A percentile compares a stretch with the other conserved stretches of the same genome.
Evolutionary conservation across 495 filamentous ascomycete genomes (phyloP).

Genomic region (Xylaria venustula): DNA sequence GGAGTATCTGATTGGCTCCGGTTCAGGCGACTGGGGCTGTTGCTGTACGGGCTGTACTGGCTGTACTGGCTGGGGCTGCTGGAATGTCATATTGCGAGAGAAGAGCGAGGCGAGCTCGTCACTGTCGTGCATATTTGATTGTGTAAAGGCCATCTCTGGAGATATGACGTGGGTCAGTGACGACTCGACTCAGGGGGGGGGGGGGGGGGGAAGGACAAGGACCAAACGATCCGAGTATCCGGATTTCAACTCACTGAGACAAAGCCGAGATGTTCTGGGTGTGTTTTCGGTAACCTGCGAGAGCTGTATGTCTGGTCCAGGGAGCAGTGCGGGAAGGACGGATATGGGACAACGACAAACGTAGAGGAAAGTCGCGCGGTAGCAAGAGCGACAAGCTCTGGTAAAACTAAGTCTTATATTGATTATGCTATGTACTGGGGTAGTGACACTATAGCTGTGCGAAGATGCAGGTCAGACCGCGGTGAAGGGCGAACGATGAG

Average conservation of each 20-base stretch:
- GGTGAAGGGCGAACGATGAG: background rate
- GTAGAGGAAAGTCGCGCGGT: conserved; percentile 26
- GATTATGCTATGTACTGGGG: conserved; percentile 54
- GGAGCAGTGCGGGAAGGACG: conserved; percentile 16
- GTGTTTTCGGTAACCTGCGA: conserved; percentile 13
- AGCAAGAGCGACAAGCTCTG: conserved; percentile 30
- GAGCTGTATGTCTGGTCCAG: conserved; percentile 14
- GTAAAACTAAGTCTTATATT: conserved; percentile 50
- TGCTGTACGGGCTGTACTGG: conserved; percentile 26
- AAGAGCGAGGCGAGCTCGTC: conserved; percentile 70
- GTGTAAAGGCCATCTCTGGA: conserved; percentile 32
- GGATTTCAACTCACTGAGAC: conserved; percentile 24
- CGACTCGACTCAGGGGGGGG: too few relatives aligned
- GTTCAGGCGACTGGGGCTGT: conserved; percentile 29
- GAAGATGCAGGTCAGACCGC: background rate
- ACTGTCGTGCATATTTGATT: conserved; percentile 49
- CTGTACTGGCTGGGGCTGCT: conserved; percentile 37
- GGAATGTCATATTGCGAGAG: conserved; percentile 60
- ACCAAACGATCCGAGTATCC: too few relatives aligned
- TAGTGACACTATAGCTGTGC: background rate
- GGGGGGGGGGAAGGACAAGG: background rate
- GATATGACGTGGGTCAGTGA: background rate
- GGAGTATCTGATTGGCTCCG: conserved; percentile 56
- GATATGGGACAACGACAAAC: conserved; percentile 17
- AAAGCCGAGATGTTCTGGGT: background rate